phyloP scores from a whole-genome alignment of 2,329 filamentous ascomycete genomes.

The Penicillium sp. region DNA sequence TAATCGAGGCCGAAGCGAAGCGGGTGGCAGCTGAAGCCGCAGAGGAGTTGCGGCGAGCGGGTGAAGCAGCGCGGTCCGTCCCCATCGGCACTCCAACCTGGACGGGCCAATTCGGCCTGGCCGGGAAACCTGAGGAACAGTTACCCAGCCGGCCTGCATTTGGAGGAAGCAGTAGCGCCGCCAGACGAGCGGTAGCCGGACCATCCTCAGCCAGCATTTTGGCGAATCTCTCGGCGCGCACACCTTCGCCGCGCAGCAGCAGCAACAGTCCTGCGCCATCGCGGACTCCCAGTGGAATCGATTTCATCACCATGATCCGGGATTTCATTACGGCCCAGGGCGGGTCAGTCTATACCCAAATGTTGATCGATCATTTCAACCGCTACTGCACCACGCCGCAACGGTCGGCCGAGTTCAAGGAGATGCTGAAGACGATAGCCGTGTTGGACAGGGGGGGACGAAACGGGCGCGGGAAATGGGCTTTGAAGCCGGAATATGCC shows the following conservation, averaged over 20 bases:
- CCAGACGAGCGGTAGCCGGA: too few relatives aligned
- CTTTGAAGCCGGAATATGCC: slow-evolving; percentile 50
- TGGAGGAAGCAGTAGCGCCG: too few relatives aligned
- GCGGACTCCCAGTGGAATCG: too few relatives aligned
- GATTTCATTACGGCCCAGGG: slow-evolving; percentile 70
- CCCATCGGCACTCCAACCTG: slow-evolving; percentile 83
- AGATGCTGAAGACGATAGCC: slow-evolving; percentile 56
- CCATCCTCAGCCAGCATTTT: too few relatives aligned
- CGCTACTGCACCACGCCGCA: slow-evolving; percentile 61
- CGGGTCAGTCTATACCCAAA: slow-evolving; percentile 69
- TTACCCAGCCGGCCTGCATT: too few relatives aligned
- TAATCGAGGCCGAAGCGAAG: slow-evolving; percentile 74
- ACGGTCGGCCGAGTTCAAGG: slow-evolving; percentile 70
- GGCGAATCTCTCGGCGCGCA: too few relatives aligned
- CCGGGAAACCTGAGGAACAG: too few relatives aligned
- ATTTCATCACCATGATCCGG: slow-evolving; percentile 64
- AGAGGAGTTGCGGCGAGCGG: slow-evolving; percentile 62
- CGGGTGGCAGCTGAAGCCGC: slow-evolving; percentile 70
- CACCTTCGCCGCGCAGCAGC: too few relatives aligned
- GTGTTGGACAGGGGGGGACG: slow-evolving; percentile 43
- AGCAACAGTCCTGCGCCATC: too few relatives aligned
- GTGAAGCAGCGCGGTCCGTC: slow-evolving; percentile 60
- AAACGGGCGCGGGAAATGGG: too few relatives aligned
- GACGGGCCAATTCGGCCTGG: slow-evolving; percentile 84
- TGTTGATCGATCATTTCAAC: slow-evolving; percentile 84